These are phyloP conservation scores for Santalum album DNA, from an alignment of 164 flowering plant species.

Conservation along the genomic window DNA sequence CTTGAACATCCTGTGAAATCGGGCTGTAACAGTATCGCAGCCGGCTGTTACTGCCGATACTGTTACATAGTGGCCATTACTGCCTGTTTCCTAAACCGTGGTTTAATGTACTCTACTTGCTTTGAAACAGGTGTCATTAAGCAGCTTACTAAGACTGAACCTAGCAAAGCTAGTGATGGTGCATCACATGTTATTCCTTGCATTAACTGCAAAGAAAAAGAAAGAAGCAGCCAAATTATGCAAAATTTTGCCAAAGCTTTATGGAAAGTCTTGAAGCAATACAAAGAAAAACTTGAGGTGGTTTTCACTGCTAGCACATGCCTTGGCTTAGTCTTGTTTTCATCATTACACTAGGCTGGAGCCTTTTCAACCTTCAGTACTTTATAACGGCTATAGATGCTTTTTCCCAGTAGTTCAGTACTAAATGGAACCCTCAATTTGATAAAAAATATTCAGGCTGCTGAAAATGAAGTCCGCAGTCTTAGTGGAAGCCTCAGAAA, in stretches of 20 bases:
- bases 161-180: constrained; percentile 5
- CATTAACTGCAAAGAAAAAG: constrained; percentile 10
- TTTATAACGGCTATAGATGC: constrained; percentile 3
- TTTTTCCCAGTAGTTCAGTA: background rate
- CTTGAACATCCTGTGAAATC: no score
- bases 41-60: no score
- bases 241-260: constrained; percentile 51
- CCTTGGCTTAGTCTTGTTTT: background rate
- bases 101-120: background rate
- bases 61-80: no score
- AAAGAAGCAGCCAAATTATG: constrained; percentile 36
- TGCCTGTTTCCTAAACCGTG: no score
- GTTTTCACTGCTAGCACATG: background rate
- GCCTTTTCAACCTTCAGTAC: background rate
- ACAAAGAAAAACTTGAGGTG: constrained; percentile 61
- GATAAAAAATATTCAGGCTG: constrained; percentile 31
- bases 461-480: constrained; percentile 38
- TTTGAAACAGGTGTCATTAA: background rate
- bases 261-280: constrained; percentile 63
- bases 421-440: background rate
- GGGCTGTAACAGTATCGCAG: no score
- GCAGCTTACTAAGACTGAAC: constrained; percentile 3
- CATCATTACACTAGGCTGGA: background rate
- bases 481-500: constrained; percentile 28
- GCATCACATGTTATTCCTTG: constrained; percentile 1